phyloP scores from a whole-genome alignment of 495 filamentous ascomycete genomes.

The Penicillium atrosanguineum region DNA sequence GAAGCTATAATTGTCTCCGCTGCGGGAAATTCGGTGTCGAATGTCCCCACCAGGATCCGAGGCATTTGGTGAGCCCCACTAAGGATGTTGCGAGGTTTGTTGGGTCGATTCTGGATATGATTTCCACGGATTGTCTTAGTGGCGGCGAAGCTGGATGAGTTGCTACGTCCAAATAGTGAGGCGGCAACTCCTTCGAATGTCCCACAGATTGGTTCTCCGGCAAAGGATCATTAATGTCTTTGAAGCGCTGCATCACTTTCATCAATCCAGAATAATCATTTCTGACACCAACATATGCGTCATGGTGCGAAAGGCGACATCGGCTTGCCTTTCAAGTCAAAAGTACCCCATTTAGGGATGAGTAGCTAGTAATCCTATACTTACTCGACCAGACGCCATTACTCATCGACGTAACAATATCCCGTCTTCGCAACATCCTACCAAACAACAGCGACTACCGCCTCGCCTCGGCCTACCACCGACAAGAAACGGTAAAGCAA shows the following conservation, averaged over 20 bases:
- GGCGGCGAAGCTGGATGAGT: no score
- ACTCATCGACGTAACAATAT: constrained; percentile 40
- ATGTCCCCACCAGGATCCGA: constrained; percentile 34
- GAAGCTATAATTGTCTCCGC: constrained; percentile 41
- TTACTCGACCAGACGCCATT: constrained; percentile 38
- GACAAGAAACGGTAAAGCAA: constrained; percentile 39
- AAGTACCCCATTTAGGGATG: not conserved
- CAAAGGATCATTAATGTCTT: constrained; percentile 4
- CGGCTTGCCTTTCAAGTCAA: constrained; percentile 41
- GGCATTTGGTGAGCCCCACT: not conserved
- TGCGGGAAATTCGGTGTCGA: constrained; percentile 40
- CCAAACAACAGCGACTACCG: constrained; percentile 28
- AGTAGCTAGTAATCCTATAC: not conserved
- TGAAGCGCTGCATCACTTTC: constrained; percentile 37
- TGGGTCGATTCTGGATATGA: constrained; percentile 8
- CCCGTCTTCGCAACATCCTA: constrained; percentile 37
- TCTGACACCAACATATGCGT: constrained; percentile 16
- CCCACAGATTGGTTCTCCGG: not conserved
- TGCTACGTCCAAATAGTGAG: constrained; percentile 14
- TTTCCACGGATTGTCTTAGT: no score
- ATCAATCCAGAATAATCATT: constrained; percentile 24
- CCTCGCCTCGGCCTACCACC: constrained; percentile 43
- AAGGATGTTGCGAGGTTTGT: constrained; percentile 21
- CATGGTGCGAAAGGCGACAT: constrained; percentile 35
- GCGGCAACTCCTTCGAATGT: not conserved